A percentile compares a stretch with the other conserved stretches of the same genome.
Evolutionary conservation across 2,329 filamentous ascomycete genomes (phyloP).

Genomic region (Pezicula carpinea): DNA sequence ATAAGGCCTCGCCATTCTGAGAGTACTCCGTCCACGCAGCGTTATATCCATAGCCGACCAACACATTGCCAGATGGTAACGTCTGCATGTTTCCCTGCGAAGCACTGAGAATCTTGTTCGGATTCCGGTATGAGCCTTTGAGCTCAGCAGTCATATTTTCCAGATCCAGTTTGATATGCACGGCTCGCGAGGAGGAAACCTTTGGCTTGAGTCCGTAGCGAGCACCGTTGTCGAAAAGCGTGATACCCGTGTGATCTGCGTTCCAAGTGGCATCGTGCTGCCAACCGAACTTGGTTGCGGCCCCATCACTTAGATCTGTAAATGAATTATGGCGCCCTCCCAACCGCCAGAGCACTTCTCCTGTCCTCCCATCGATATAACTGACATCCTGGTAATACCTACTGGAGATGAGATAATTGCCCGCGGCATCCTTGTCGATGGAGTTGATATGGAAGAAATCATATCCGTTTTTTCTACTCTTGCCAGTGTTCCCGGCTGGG

Average conservation of each 20-base stretch:
- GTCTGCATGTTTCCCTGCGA: constrained; percentile 17
- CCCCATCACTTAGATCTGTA: constrained; percentile 20
- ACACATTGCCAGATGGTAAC: constrained; percentile 9
- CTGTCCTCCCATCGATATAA: constrained; percentile 36
- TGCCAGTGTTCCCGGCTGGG: constrained; percentile 1
- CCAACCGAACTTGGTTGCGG: constrained; percentile 41
- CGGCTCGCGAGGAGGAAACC: constrained; percentile 6
- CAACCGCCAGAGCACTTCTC: constrained; percentile 40
- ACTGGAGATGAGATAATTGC: constrained; percentile 42
- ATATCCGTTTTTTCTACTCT: constrained; percentile 24
- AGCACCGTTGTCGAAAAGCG: constrained; percentile 13
- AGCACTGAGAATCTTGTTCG: constrained; percentile 11
- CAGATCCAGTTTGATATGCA: constrained; percentile 9
- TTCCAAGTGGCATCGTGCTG: constrained; percentile 42
- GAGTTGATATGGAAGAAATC: constrained; percentile 27
- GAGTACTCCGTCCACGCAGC: constrained; percentile 10
- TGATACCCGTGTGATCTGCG: constrained; percentile 8
- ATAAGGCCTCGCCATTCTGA: constrained; percentile 27
- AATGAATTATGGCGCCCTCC: constrained; percentile 40
- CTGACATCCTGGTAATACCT: constrained; percentile 38
- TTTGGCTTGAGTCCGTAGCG: constrained; percentile 3
- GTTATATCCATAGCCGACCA: constrained; percentile 12
- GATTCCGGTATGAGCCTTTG: constrained; percentile 6
- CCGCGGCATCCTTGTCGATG: constrained; percentile 31
- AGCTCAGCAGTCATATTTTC: constrained; percentile 11